A percentile compares a stretch with the other conserved stretches of the same genome.
Evolutionary conservation across 148 eudicot species (phyloP).

Genomic region (Rhododendron kiyosumense): DNA sequence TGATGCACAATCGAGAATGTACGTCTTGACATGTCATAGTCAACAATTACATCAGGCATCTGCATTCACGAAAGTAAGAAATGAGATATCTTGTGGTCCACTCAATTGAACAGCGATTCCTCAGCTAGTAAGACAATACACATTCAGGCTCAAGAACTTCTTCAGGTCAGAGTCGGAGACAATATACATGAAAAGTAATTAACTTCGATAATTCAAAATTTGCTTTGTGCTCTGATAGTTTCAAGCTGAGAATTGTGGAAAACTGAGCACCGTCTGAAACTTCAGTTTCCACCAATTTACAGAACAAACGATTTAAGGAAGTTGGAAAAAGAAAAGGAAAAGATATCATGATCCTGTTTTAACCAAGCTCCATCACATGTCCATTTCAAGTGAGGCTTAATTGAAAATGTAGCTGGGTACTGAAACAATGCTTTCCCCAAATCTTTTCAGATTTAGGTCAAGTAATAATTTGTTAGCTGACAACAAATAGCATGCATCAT

Average conservation of each 20-base stretch:
- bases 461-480: neutral
- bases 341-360: neutral
- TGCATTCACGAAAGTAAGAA: constrained; percentile 30
- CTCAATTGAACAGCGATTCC: neutral
- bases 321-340: neutral
- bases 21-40: constrained; percentile 66
- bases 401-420: neutral
- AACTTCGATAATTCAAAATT: neutral
- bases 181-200: neutral
- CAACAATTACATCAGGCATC: constrained; percentile 87
- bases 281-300: neutral
- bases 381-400: neutral
- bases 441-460: neutral
- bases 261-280: neutral
- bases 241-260: neutral
- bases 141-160: neutral
- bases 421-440: neutral
- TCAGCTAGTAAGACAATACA: neutral
- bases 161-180: neutral
- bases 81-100: neutral
- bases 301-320: neutral
- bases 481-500: neutral
- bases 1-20: constrained; percentile 63
- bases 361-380: neutral
- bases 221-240: neutral